Evolutionary conservation across 2,329 filamentous ascomycete genomes (phyloP).

Genomic region (Colletotrichum limetticola): DNA sequence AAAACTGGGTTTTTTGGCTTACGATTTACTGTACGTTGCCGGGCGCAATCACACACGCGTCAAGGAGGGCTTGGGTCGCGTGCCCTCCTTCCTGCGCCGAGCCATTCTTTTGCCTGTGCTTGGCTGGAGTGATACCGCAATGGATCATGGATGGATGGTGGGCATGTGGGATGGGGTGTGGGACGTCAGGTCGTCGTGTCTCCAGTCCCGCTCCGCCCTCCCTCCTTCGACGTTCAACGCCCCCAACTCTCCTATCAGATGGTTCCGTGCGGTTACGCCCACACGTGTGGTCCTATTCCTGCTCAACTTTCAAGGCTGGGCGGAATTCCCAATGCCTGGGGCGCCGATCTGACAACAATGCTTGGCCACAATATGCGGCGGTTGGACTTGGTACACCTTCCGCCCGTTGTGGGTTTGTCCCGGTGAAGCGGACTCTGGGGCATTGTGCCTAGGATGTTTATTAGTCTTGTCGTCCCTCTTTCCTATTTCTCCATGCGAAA

Average conservation of each 20-base stretch:
- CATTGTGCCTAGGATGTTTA: constrained; percentile 10
- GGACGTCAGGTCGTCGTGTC: constrained; percentile 27
- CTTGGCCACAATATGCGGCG: constrained; percentile 4
- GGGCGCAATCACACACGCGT: constrained; percentile 18
- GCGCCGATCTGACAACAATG: constrained; percentile 27
- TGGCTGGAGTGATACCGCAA: neutral
- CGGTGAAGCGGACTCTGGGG: neutral
- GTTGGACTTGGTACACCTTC: neutral
- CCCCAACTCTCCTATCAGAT: constrained; percentile 23
- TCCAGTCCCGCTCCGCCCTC: constrained; percentile 23
- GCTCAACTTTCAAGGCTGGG: constrained; percentile 14
- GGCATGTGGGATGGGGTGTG: neutral
- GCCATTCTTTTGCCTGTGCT: neutral
- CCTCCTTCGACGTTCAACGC: constrained; percentile 3
- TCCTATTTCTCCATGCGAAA: neutral
- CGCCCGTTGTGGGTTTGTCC: constrained; percentile 24
- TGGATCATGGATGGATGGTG: neutral
- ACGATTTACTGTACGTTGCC: neutral
- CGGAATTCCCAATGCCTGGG: constrained; percentile 6
- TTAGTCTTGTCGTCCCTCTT: constrained; percentile 20
- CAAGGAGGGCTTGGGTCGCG: constrained; percentile 23
- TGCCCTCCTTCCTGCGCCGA: constrained; percentile 24
- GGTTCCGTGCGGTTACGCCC: constrained; percentile 21
- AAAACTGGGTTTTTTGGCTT: constrained; percentile 5
- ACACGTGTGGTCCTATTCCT: constrained; percentile 3